Conservation (phyloP, 129 eudicot species). For the Chrysanthemum seticuspe region DNA sequence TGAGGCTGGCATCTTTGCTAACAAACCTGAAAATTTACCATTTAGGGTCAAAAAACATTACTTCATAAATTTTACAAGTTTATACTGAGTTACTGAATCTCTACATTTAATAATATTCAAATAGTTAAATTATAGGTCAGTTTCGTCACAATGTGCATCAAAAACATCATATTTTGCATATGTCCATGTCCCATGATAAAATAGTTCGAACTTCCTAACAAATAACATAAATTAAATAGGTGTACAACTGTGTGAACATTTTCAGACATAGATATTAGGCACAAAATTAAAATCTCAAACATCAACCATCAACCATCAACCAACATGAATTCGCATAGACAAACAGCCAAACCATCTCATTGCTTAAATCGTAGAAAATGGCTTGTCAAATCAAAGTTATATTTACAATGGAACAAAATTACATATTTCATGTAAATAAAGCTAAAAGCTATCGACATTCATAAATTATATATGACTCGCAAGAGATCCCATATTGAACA, state of each 20-base stretch:
- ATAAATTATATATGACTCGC: no score
- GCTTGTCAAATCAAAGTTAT: no score
- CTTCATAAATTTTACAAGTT: no score
- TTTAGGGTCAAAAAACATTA: background rate
- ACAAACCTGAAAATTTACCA: constrained; percentile 36
- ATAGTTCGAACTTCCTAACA: background rate
- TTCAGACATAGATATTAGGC: background rate
- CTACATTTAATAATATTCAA: background rate
- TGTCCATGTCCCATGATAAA: background rate
- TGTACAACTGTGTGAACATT: background rate
- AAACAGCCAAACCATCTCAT: no score
- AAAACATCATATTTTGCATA: background rate
- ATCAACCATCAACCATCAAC: background rate
- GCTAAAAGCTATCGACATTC: no score
- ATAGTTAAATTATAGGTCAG: background rate
- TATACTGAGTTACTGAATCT: no score
- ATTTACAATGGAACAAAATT: no score
- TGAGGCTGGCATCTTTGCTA: constrained; percentile 54
- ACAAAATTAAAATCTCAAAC: background rate
- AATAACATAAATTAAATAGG: background rate
- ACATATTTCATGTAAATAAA: no score
- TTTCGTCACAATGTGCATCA: background rate
- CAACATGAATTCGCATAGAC: background rate
- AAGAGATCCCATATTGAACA: no score
- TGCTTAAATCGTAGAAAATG: no score